phyloP scores from a whole-genome alignment of 257 asterid species.

The Jasminum sambac region DNA sequence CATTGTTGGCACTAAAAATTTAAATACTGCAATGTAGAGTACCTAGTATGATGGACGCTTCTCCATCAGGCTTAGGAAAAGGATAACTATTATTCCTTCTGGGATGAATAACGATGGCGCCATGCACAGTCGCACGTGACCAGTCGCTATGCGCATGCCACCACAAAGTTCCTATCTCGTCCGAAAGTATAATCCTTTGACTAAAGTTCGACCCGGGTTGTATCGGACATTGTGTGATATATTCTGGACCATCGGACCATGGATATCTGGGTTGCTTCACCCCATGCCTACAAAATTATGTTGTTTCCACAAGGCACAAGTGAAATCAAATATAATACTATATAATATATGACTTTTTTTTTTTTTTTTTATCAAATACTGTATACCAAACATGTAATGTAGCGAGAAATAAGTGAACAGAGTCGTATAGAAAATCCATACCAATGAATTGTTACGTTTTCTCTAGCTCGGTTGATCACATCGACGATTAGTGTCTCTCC shows the following conservation, averaged over 20 bases:
- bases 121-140: constrained; percentile 51
- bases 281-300: constrained; percentile 51
- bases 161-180: constrained; percentile 54
- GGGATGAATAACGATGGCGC: constrained; percentile 43
- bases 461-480: constrained; percentile 32
- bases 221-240: constrained; percentile 48
- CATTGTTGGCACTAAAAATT: too few relatives aligned
- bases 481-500: constrained; percentile 43
- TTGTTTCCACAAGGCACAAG: background rate
- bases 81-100: constrained; percentile 27
- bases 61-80: constrained; percentile 37
- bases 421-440: background rate
- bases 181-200: constrained; percentile 36
- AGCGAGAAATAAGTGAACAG: background rate
- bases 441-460: constrained; percentile 44
- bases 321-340: background rate
- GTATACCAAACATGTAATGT: background rate
- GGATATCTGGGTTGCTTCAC: constrained; percentile 50
- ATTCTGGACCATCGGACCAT: constrained; percentile 58
- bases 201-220: constrained; percentile 37
- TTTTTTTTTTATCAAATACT: background rate
- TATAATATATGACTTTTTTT: too few relatives aligned
- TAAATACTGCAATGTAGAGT: background rate
- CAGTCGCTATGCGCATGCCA: constrained; percentile 66
- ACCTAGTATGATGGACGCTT: constrained; percentile 50